Percentiles rank a stretch among this genome's conserved stretches.
These are phyloP conservation scores for Arxiozyma heterogenica DNA, from an alignment of 1,139 yeast species.

Conservation along the genomic window DNA sequence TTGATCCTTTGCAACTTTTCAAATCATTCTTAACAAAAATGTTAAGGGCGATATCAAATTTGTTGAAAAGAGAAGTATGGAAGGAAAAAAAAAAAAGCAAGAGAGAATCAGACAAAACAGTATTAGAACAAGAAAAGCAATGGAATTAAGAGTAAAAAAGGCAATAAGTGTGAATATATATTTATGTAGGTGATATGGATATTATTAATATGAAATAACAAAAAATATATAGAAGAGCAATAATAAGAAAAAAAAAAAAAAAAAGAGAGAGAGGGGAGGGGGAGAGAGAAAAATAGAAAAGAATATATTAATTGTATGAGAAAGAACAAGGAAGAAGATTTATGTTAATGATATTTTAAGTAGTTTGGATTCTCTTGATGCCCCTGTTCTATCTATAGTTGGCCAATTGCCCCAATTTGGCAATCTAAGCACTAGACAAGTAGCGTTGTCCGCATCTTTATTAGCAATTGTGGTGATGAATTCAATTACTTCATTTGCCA, in stretches of 20 bases:
- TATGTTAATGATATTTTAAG: slow-evolving; percentile 32
- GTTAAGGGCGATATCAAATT: background rate
- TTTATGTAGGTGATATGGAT: background rate
- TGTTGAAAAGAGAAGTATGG: background rate
- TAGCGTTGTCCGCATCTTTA: slow-evolving; percentile 71
- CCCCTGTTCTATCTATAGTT: slow-evolving; percentile 70
- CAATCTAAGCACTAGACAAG: slow-evolving; percentile 70
- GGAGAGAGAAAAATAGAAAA: no score
- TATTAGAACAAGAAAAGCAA: no score
- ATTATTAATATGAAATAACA: background rate
- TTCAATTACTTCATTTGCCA: slow-evolving; percentile 76
- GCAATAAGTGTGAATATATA: background rate
- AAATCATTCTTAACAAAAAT: no score
- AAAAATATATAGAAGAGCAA: no score
- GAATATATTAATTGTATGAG: background rate
- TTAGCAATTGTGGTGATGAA: slow-evolving; percentile 85
- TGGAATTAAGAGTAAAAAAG: no score
- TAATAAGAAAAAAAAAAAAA: no score
- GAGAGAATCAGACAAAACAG: background rate
- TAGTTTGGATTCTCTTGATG: slow-evolving; percentile 64
- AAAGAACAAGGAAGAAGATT: background rate
- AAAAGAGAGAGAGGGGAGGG: no score
- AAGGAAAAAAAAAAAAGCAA: background rate
- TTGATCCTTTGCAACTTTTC: background rate
- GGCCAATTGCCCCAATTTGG: slow-evolving; percentile 97